Base-by-base conservation (phyloP, 2,329 filamentous ascomycete species). In the Ophiognomonia clavigignenti-juglandacearum region DNA sequence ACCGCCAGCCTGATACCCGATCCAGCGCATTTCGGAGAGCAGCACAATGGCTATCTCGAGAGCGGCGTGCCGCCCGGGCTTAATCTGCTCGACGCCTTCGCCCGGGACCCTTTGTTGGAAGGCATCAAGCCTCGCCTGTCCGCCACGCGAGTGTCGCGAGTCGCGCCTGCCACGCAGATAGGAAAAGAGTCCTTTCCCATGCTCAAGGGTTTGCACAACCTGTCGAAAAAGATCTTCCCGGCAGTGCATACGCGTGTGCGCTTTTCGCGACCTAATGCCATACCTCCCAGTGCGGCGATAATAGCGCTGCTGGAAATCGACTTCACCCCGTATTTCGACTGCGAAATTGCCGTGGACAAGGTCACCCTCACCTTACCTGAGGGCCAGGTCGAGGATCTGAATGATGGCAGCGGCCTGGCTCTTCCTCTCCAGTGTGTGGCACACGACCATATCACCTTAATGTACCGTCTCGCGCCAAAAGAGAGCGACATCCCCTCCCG, bases 71-170 rank as follows among this genome's bases (percentile, higher is more conserved):
- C 87, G 0, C 77, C 83, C 6, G 83, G 85, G 2, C 72, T 88
- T 53, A 93, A 92, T 61, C 71, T 92, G n/a, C 77, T 93, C 13
- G 83, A 87, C 59, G 77, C 87, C 3, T 86, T 92, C 51, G 74
- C 76, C 43, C 72, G 72, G 52, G 86, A 90, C 59, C 78, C 82
- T 19, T 75, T 74, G 22, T 69, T 89, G 16, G 70, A 68, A 14
- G 80, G 82, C 29, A 68, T 80, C 22, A 74, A 75, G 54, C 85
- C 87, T 39, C 78, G 79, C 24, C 71, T 93, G 2, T 89, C 86
- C 9, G 85, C 87, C 5, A 72, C 86, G 51, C 75, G 86, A 39
- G 85, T 92, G 27, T 88, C 84, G 35, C 80, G 85, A 52, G 85
- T 91, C 4, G 80, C 83, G 6, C 87, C 86, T 5, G 74, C 80